Base-by-base conservation (phyloP, 2,329 filamentous ascomycete species). In the Sporothrix brunneoviolacea region DNA sequence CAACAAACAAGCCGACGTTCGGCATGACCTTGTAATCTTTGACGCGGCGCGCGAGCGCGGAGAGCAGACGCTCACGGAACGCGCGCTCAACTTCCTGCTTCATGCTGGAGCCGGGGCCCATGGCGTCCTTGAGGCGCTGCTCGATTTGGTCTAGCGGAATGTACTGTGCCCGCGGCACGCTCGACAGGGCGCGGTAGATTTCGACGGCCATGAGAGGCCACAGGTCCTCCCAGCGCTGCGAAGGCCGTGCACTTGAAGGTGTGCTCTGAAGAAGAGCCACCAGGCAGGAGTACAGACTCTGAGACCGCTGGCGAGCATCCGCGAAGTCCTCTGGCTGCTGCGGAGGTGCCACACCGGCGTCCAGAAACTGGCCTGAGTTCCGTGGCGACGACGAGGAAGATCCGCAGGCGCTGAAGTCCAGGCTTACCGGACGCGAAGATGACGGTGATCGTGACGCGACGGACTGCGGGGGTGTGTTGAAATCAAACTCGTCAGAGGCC, bases 251-350 rank as follows among this genome's bases (percentile, higher is more conserved):
- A 12, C 67, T 65, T 1, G 69, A 62, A 0, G 71, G 66, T 0
- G 75, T 72, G 5, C 74, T 76, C 53, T 80, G 75, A 12, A 82
- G 68, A 8, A 82, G 65, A 1, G 76, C 74, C 8, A 79, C 69
- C 2, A 82, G 70, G 0, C 75, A 75, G 51, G 67, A 70, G 62
- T 79, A 76, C 1, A 82, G 67, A 15, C 71, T 72, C 47, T 68
- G 69, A 1, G 73, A 66, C 60, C 71, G 74, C 19, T 64, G 58
- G 54, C 68, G 68, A 5, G 71, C 64, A 43, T 75, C 72, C 43
- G 61, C 60, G 18, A 64, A 61, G 48, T 70, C 70, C 3, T 62
- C 57, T 61, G 42, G 24, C 44, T 35, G 42, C 5, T 68, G 66
- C 9, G 52, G 47, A 15, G 50, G 50, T 5, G 51, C 16, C 9